phyloP scores from a whole-genome alignment of 1,284 basidiomycete species.

The Puccinia hordei region DNA sequence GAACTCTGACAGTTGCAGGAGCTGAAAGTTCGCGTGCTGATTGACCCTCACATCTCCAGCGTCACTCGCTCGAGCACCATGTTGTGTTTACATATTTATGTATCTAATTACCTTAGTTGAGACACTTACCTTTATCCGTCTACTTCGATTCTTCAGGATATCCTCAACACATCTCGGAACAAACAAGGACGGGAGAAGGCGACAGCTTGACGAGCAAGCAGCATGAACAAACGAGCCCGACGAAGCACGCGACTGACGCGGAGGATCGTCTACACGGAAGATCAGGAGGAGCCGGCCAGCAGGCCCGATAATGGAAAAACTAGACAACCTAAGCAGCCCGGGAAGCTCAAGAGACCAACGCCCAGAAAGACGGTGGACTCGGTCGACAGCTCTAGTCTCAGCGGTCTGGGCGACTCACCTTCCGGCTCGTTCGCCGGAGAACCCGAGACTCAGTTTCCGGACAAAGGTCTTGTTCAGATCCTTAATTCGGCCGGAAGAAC shows the following conservation, averaged over 20 bases:
- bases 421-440: not conserved
- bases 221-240: constrained; percentile 3
- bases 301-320: not conserved
- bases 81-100: too few species aligned
- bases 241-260: constrained; percentile 2
- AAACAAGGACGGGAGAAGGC: not conserved
- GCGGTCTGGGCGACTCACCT: not conserved
- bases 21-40: too few species aligned
- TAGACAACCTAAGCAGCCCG: not conserved
- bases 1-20: too few species aligned
- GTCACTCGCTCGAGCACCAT: too few species aligned
- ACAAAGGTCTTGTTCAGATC: not conserved
- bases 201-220: not conserved
- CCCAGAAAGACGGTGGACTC: not conserved
- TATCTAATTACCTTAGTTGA: too few species aligned
- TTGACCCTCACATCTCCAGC: too few species aligned
- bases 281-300: not conserved
- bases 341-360: not conserved
- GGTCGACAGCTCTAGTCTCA: constrained; percentile 20
- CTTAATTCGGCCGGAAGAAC: not conserved
- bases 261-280: not conserved
- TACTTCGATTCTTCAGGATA: too few species aligned
- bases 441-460: not conserved
- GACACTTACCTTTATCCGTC: too few species aligned
- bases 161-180: too few species aligned